phyloP scores from a whole-genome alignment of 1,284 basidiomycete genomes.

The Ustilago crameri region DNA sequence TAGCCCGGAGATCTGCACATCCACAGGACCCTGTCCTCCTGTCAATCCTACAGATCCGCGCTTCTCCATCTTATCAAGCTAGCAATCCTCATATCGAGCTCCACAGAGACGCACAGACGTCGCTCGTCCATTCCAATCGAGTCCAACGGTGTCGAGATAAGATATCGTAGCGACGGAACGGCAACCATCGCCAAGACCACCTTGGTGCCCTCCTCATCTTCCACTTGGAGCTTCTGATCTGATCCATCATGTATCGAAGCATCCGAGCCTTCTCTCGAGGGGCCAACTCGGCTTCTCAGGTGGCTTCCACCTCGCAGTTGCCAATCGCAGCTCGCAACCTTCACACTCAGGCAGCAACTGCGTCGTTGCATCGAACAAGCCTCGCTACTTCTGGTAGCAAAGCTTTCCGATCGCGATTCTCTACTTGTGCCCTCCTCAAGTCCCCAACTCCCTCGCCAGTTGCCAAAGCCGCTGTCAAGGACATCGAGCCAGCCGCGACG shows the following conservation, averaged over 20 bases:
- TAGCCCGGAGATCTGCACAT: constrained; percentile 36
- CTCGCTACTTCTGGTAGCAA: constrained; percentile 35
- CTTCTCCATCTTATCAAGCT: constrained; percentile 18
- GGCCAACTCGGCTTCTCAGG: constrained; percentile 41
- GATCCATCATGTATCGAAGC: constrained; percentile 44
- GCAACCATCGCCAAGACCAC: constrained; percentile 4
- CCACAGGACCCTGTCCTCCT: constrained; percentile 20
- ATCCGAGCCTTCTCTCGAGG: constrained; percentile 42
- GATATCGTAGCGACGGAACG: constrained; percentile 14
- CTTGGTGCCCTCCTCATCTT: constrained; percentile 3
- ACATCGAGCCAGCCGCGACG: constrained; percentile 55
- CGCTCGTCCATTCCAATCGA: neutral
- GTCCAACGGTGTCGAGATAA: constrained; percentile 12
- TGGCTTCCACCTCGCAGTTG: constrained; percentile 38
- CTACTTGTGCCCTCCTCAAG: constrained; percentile 40
- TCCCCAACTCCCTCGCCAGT: constrained; percentile 43
- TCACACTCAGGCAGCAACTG: constrained; percentile 25
- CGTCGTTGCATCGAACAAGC: constrained; percentile 23
- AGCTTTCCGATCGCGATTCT: constrained; percentile 47
- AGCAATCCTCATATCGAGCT: neutral
- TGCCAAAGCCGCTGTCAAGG: constrained; percentile 46
- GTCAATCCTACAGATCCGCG: constrained; percentile 28
- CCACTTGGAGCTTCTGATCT: constrained; percentile 12
- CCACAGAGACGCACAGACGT: constrained; percentile 23
- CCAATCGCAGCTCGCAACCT: constrained; percentile 31